Evolutionary conservation across 2,329 filamentous ascomycete species (phyloP).

Genomic region (Fusarium sp.): DNA sequence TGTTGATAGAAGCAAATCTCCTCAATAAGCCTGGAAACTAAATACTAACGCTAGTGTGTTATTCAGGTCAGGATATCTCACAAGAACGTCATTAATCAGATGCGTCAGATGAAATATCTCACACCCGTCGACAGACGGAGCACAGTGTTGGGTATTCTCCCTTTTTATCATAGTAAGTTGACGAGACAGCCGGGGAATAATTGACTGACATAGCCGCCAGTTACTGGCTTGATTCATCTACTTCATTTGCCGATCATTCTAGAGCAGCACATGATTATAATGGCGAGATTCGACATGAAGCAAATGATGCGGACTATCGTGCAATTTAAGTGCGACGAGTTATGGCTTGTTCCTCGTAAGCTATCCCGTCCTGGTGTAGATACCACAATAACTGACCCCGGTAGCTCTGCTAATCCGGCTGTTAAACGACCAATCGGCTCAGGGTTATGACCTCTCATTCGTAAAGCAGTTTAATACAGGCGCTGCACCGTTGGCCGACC

Average conservation of each 20-base stretch:
- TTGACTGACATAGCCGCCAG: neutral
- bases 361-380: rapidly evolving
- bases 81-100: neutral
- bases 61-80: neutral
- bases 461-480: neutral
- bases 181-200: rapidly evolving
- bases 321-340: neutral
- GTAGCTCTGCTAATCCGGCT: neutral
- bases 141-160: neutral
- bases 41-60: neutral
- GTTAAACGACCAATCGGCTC: neutral
- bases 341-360: neutral
- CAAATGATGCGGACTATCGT: neutral
- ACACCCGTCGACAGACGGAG: neutral
- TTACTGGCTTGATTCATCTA: neutral
- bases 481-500: neutral
- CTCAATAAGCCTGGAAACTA: too few species aligned
- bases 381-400: rapidly evolving
- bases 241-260: neutral
- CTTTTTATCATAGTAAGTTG: neutral
- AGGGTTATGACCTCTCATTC: neutral
- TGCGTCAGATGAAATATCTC: neutral
- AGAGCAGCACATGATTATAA: neutral
- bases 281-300: neutral
- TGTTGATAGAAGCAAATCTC: too few species aligned